phyloP scores from a whole-genome alignment of 192 early-diverging fungal species.

The Mortierella claussenii region DNA sequence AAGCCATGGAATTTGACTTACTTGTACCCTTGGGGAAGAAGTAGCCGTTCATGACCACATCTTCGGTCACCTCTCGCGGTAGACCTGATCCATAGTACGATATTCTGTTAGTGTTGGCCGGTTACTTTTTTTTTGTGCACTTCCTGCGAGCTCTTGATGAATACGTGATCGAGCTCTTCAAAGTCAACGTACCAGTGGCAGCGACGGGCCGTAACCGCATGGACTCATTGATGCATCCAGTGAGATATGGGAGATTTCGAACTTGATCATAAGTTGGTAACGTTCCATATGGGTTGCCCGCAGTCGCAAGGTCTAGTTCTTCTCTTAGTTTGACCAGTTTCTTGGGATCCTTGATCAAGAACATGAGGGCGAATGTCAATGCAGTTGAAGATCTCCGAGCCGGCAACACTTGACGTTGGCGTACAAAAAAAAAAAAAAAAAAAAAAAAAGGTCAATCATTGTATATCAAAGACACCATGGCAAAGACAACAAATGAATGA shows the following conservation, averaged over 20 bases:
- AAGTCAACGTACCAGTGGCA: slow-evolving; percentile 43
- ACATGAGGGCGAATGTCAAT: slow-evolving; percentile 35
- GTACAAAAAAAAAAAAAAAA: no score
- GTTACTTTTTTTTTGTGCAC: no score
- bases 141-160: no score
- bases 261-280: slow-evolving; percentile 54
- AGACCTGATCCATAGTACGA: slow-evolving; percentile 14
- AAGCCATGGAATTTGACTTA: no score
- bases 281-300: slow-evolving; percentile 6
- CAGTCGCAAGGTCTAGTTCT: slow-evolving; percentile 39
- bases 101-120: not conserved
- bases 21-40: slow-evolving; percentile 58
- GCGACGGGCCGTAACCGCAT: slow-evolving; percentile 60
- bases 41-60: slow-evolving; percentile 53
- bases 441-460: no score
- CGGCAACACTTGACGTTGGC: slow-evolving; percentile 40
- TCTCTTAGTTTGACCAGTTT: slow-evolving; percentile 21
- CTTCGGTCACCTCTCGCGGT: slow-evolving; percentile 40
- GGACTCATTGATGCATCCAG: slow-evolving; percentile 64
- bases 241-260: slow-evolving; percentile 59
- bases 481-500: no score
- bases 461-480: no score
- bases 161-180: no score
- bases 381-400: slow-evolving; percentile 43
- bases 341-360: slow-evolving; percentile 34